These are phyloP conservation scores for Pestalotiopsis sp. DNA, from an alignment of 2,329 filamentous ascomycete species.

Conservation along the genomic window DNA sequence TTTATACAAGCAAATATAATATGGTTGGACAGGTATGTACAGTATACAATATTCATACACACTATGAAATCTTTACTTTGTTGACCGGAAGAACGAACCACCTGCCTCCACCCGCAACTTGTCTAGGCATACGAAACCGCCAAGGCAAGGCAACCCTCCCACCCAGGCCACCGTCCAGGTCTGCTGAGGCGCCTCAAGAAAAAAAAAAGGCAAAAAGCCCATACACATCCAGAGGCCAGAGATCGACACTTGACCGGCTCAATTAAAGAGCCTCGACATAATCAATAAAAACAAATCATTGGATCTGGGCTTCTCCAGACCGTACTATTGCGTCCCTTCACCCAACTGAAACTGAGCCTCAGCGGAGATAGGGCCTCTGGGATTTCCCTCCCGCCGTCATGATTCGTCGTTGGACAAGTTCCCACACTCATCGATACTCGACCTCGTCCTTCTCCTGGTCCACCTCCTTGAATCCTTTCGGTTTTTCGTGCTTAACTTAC, in stretches of 20 bases:
- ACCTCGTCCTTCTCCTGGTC: background rate
- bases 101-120: background rate
- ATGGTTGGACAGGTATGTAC: background rate
- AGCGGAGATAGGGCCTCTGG: background rate
- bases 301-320: background rate
- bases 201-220: background rate
- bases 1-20: background rate
- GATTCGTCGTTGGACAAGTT: too few species aligned
- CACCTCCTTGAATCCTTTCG: background rate
- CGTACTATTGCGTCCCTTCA: background rate
- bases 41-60: background rate
- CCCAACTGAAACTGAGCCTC: background rate
- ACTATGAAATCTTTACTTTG: background rate
- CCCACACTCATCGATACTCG: too few species aligned
- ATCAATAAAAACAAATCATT: background rate
- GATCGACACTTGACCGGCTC: background rate
- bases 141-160: constrained; percentile 4
- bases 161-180: too few species aligned
- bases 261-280: background rate
- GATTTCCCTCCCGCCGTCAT: too few species aligned
- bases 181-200: background rate
- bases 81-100: background rate
- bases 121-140: background rate
- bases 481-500: background rate
- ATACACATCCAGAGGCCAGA: background rate